A percentile compares a stretch with the other conserved stretches of the same genome.
phyloP scores from a whole-genome alignment of 2,329 filamentous ascomycete species.

The Colletotrichum neosansevieriae region DNA sequence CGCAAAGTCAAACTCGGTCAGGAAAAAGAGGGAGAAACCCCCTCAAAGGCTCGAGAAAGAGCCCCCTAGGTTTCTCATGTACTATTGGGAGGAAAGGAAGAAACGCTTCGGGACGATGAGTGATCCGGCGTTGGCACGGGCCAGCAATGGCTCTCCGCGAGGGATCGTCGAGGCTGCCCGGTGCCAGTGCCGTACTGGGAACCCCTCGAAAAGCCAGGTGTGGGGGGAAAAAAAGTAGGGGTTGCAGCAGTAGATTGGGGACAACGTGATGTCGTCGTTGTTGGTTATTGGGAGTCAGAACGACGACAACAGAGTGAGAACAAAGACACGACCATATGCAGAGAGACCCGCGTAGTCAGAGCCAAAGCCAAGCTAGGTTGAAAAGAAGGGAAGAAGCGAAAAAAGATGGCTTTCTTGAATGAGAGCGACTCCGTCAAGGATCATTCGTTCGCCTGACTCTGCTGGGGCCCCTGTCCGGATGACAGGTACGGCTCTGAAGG shows the following conservation, averaged over 20 bases:
- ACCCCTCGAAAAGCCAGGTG: neutral
- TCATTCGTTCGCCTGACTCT: constrained; percentile 28
- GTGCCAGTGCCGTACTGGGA: neutral
- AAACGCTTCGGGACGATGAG: neutral
- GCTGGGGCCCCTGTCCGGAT: constrained; percentile 30
- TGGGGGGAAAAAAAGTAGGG: neutral
- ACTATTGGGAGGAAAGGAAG: neutral
- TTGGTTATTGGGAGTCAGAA: neutral
- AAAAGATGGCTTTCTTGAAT: constrained; percentile 19
- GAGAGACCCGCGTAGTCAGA: neutral
- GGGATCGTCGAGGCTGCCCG: neutral
- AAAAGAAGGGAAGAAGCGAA: constrained; percentile 23
- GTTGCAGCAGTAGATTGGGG: neutral
- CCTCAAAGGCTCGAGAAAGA: constrained; percentile 6
- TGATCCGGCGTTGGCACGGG: neutral
- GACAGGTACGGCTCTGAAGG: constrained; percentile 28
- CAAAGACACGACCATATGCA: constrained; percentile 7
- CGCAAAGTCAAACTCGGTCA: constrained; percentile 7
- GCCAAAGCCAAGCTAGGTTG: constrained; percentile 2
- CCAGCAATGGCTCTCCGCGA: too few relatives aligned
- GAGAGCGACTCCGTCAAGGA: constrained; percentile 23
- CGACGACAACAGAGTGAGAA: constrained; percentile 12
- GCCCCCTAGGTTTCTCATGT: constrained; percentile 25
- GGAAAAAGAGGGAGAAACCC: neutral
- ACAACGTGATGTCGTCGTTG: constrained; percentile 1